Conservation (phyloP, 148 eudicot genomes). For the Heliosperma pusillum region DNA sequence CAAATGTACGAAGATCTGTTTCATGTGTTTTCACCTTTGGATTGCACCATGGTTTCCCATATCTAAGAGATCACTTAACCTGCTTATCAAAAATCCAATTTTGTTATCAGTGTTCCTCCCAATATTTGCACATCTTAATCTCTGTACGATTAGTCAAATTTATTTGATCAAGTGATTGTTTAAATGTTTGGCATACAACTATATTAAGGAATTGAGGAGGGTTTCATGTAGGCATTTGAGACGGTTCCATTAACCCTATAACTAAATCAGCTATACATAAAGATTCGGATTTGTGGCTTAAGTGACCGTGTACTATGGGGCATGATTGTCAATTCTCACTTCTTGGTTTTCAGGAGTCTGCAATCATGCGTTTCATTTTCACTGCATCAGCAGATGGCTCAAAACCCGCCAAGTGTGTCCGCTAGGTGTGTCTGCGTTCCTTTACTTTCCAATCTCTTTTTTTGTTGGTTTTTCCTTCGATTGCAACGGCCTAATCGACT, state of each 20-base stretch:
- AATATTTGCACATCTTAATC: not conserved
- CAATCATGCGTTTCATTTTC: slow-evolving; percentile 94
- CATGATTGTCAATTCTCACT: not conserved
- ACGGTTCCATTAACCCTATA: not conserved
- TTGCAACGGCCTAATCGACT: not conserved
- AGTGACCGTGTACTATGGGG: not conserved
- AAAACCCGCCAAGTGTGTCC: slow-evolving; percentile 97
- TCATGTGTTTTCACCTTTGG: not conserved
- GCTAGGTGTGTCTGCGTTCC: slow-evolving; percentile 41
- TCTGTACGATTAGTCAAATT: not conserved
- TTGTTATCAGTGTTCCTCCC: not conserved
- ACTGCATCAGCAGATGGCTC: slow-evolving; percentile 94
- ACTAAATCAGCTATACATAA: not conserved
- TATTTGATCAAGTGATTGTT: not conserved
- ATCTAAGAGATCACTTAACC: not conserved
- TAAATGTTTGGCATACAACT: not conserved
- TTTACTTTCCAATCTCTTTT: not conserved
- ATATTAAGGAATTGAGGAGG: not conserved
- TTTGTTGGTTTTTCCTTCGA: not conserved
- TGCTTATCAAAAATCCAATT: not conserved
- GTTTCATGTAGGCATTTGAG: not conserved
- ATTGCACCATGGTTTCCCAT: not conserved
- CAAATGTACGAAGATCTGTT: not conserved
- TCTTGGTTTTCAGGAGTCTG: slow-evolving; percentile 32
- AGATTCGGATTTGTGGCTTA: not conserved